A percentile compares a stretch with the other conserved stretches of the same genome.
Conservation (phyloP, 257 asterid species). For the Solanum sitiens region DNA sequence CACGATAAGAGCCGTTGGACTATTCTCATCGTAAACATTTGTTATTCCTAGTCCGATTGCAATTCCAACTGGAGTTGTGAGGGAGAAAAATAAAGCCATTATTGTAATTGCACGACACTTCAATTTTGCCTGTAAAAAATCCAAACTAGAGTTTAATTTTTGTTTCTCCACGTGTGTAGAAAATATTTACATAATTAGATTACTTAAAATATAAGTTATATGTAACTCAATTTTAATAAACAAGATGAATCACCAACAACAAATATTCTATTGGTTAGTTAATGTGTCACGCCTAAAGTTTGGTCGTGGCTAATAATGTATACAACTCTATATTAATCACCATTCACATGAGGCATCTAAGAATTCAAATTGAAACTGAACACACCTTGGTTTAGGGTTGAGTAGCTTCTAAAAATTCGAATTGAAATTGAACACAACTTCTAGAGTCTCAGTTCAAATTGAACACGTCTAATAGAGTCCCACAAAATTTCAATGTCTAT, state of each 20-base stretch:
- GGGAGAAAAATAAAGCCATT: slow-evolving; percentile 3
- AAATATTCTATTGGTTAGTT: not conserved
- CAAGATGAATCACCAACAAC: not conserved
- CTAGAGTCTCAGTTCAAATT: no score
- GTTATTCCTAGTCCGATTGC: not conserved
- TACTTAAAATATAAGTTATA: not conserved
- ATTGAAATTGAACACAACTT: no score
- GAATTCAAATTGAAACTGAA: no score
- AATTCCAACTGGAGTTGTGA: slow-evolving; percentile 2
- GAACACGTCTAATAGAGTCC: no score
- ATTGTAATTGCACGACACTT: not conserved
- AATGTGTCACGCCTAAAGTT: not conserved
- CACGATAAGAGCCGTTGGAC: slow-evolving; percentile 1
- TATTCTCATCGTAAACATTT: not conserved
- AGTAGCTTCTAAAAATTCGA: no score
- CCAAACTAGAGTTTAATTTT: not conserved
- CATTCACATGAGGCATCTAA: not conserved
- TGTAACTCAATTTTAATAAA: not conserved
- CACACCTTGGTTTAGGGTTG: no score
- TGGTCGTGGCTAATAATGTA: not conserved
- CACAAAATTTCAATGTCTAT: no score
- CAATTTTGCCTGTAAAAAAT: not conserved
- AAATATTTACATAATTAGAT: not conserved
- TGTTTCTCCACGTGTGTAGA: not conserved
- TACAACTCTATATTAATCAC: no score